Conservation (phyloP, 2,329 filamentous ascomycete species). For the Xylariales sp. region DNA sequence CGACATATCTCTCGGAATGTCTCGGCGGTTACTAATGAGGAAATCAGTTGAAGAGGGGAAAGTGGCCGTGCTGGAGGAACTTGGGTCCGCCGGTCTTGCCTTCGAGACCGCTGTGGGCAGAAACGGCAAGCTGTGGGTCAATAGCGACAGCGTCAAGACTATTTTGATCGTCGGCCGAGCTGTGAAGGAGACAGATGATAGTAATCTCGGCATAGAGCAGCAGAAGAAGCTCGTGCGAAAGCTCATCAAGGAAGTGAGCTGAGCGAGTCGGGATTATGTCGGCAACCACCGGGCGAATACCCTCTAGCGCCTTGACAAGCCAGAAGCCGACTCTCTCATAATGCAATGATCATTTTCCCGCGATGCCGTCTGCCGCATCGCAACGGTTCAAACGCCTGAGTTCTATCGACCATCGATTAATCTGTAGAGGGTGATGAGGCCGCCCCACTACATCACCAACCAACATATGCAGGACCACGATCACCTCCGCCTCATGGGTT, state of each 20-base stretch:
- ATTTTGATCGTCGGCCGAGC: conserved; percentile 83
- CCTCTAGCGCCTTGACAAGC: conserved; percentile 5
- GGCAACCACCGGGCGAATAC: conserved; percentile 19
- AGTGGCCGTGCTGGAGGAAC: conserved; percentile 80
- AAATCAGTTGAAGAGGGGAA: conserved; percentile 71
- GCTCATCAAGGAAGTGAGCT: conserved; percentile 69
- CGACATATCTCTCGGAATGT: conserved; percentile 80
- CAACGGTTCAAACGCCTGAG: conserved; percentile 9
- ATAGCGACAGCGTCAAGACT: conserved; percentile 78
- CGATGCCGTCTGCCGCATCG: conserved; percentile 5
- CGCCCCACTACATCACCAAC: conserved; percentile 21
- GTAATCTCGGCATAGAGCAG: conserved; percentile 69
- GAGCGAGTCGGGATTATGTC: conserved; percentile 48
- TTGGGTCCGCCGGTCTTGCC: conserved; percentile 79
- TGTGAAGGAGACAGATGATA: conserved; percentile 80
- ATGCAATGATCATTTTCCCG: neutral
- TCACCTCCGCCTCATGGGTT: conserved; percentile 27
- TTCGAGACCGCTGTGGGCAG: conserved; percentile 95
- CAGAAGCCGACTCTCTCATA: conserved; percentile 12
- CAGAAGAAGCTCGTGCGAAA: conserved; percentile 78
- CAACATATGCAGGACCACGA: conserved; percentile 11
- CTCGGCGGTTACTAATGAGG: conserved; percentile 79
- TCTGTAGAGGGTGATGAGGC: conserved; percentile 9
- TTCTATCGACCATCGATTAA: conserved; percentile 20
- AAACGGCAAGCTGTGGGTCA: conserved; percentile 93